Base-by-base conservation (phyloP, 2,329 filamentous ascomycete genomes). In the Seiridium cupressi region DNA sequence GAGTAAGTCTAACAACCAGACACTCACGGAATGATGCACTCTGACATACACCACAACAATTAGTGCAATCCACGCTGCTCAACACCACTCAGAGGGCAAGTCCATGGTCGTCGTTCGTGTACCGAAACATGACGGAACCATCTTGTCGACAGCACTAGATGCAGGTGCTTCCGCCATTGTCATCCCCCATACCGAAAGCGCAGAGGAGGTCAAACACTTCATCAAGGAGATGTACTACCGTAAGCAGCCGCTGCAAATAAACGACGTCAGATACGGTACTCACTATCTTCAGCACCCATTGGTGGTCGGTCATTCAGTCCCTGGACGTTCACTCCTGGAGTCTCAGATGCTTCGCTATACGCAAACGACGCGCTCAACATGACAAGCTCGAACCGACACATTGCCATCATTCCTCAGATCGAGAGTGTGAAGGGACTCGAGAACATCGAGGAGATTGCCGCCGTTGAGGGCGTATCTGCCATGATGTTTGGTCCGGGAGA, bases 1-100 rank as follows among this genome's bases (percentile, higher is more conserved):
- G 59, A 65, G 63, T 65, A 44, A 55, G 63, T 59, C 10, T 2
- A 4, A 11, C 9, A 4, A 1, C 7, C 13, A 4, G 4, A 26
- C n/a, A 10, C n/a, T 11, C 13, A 6, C 11, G n/a, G 8, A 18
- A 6, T 11, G 9, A n/a, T 6, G 13, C 18, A 44, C 31, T 10
- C 4, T 26, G n/a, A n/a, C n/a, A 11, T 34, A 11, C 35, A 11
- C n/a, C 10, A 59, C 46, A 31, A 4, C 31, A n/a, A 18, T 32
- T 40, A 65, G 63, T 44, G 62, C 63, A 13, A 62, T 65, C 44
- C 65, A 67, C 1, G 62, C 64, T 38, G 64, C 60, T 10, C 64
- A 66, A 46, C 63, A 66, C 40, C 66, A 68, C 53, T 66, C 65
- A 26, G 66, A 68, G 61, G 66, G 66, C 46, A 63, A 63, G 57